phyloP scores from a whole-genome alignment of 1,284 basidiomycete species.

The Sanghuangporus sanghuang region DNA sequence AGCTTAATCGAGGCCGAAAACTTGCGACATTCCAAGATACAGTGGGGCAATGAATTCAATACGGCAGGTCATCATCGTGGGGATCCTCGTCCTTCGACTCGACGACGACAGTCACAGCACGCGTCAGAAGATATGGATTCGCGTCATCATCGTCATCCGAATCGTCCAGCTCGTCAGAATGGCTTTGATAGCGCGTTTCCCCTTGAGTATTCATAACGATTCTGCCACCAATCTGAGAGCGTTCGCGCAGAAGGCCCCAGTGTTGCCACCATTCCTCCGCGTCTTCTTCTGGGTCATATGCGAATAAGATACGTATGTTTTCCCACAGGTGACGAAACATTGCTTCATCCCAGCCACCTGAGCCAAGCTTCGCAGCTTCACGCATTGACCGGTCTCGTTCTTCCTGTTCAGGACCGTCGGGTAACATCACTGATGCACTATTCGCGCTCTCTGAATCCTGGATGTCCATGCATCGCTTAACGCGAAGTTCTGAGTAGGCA shows the following conservation, averaged over 20 bases:
- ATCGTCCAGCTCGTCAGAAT: not conserved
- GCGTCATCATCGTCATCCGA: not conserved
- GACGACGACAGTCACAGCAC: conserved; percentile 3
- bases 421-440: conserved; percentile 35
- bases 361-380: conserved; percentile 17
- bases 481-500: conserved; percentile 48
- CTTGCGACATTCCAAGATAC: not conserved
- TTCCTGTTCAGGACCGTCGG: conserved; percentile 34
- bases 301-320: conserved; percentile 15
- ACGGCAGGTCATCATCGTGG: not conserved
- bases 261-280: conserved; percentile 18
- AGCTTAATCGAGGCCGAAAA: no score
- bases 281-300: conserved; percentile 17
- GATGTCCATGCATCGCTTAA: conserved; percentile 33
- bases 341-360: conserved; percentile 15
- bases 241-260: conserved; percentile 17
- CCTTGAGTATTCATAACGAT: conserved; percentile 1
- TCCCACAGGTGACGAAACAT: conserved; percentile 18
- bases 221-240: conserved; percentile 5
- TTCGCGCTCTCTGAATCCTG: conserved; percentile 34
- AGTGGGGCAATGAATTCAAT: not conserved
- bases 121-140: not conserved
- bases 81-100: not conserved
- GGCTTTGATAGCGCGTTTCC: not conserved
- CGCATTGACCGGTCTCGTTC: conserved; percentile 40